Evolutionary conservation across 345 rosid species (phyloP).

Genomic region (Anastatica hierochuntica): DNA sequence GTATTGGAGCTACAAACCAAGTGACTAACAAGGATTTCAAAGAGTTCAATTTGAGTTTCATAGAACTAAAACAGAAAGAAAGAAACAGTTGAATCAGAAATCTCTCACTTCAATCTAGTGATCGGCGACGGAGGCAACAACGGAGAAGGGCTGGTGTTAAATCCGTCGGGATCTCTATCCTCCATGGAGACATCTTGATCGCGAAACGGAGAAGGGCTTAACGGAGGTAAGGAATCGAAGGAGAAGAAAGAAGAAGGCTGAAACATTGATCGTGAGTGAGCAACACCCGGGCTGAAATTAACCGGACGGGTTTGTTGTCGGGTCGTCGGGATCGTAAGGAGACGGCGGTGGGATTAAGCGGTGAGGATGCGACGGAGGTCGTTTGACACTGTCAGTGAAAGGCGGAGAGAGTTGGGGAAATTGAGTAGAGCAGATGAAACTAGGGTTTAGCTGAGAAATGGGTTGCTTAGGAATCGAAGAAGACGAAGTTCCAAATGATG

Average conservation of each 20-base stretch:
- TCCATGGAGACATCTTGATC: conserved; percentile 67
- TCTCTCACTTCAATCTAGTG: too few relatives aligned
- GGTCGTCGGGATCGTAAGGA: conserved; percentile 59
- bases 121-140: conserved; percentile 49
- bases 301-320: conserved; percentile 41
- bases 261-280: conserved; percentile 77
- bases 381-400: conserved; percentile 38
- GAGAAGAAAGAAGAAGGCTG: conserved; percentile 69
- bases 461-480: conserved; percentile 43
- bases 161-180: conserved; percentile 35
- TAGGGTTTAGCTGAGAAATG: too few relatives aligned
- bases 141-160: conserved; percentile 37
- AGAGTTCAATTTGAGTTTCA: too few relatives aligned
- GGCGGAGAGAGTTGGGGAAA: conserved; percentile 45
- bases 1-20: too few relatives aligned
- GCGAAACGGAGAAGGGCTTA: conserved; percentile 63
- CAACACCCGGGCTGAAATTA: conserved; percentile 34
- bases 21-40: too few relatives aligned
- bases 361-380: conserved; percentile 91
- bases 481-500: conserved; percentile 49
- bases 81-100: too few relatives aligned
- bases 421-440: too few relatives aligned
- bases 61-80: too few relatives aligned
- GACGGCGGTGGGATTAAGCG: conserved; percentile 80
- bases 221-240: conserved; percentile 68